Percentiles rank a stretch among this genome's conserved stretches.
phyloP scores from a whole-genome alignment of 1,284 basidiomycete species.

The Xanthoconium separans region DNA sequence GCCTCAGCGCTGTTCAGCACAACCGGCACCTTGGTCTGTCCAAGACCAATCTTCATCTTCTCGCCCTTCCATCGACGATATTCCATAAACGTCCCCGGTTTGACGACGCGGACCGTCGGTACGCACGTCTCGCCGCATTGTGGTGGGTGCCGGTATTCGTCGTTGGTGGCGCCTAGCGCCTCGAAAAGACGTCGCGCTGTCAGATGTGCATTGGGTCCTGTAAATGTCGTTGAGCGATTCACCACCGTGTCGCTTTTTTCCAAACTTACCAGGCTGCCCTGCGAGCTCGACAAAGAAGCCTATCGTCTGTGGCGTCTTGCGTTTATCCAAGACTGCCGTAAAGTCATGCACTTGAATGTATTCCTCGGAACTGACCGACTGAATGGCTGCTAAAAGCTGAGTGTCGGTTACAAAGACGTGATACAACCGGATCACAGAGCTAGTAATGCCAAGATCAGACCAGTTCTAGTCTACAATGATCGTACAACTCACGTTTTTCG shows the following conservation, averaged over 20 bases:
- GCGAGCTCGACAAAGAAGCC: slow-evolving; percentile 16
- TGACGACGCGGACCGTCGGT: slow-evolving; percentile 7
- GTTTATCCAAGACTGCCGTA: slow-evolving; percentile 10
- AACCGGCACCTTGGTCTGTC: slow-evolving; percentile 20
- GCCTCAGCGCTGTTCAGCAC: slow-evolving; percentile 5
- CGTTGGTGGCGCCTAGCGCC: slow-evolving; percentile 3
- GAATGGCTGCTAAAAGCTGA: slow-evolving; percentile 7
- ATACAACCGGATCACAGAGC: slow-evolving; percentile 5
- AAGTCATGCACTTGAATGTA: slow-evolving; percentile 12
- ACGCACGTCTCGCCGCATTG: slow-evolving; percentile 2
- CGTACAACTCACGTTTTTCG: slow-evolving; percentile 9
- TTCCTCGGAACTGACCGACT: slow-evolving; percentile 4
- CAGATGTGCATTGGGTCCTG: slow-evolving; percentile 5
- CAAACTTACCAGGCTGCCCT: slow-evolving; percentile 2
- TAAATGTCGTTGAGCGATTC: not conserved
- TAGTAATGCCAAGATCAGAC: not conserved
- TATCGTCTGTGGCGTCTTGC: slow-evolving; percentile 7
- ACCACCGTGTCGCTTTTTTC: no score
- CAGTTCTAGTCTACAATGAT: not conserved
- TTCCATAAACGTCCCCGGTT: slow-evolving; percentile 15
- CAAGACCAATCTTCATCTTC: slow-evolving; percentile 6
- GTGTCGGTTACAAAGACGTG: slow-evolving; percentile 7
- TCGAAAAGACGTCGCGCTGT: slow-evolving; percentile 7
- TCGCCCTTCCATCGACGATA: slow-evolving; percentile 15
- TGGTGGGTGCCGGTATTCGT: not conserved